phyloP scores from a whole-genome alignment of 495 filamentous ascomycete species.

The Aspergillus steynii region DNA sequence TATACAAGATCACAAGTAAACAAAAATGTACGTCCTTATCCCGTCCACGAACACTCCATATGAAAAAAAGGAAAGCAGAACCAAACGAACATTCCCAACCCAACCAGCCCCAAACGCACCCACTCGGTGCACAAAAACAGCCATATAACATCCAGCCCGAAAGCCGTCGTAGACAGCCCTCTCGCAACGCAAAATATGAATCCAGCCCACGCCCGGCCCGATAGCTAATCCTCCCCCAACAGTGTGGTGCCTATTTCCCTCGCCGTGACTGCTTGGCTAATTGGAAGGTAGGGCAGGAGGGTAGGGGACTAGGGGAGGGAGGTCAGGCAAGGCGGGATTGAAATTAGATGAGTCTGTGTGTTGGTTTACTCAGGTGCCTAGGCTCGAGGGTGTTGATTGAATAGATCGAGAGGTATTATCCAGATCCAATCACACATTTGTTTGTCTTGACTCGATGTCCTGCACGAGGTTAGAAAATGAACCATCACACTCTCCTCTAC shows the following conservation, averaged over 20 bases:
- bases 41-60: background rate
- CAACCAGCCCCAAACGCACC: background rate
- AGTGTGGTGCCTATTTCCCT: too few species aligned
- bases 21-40: too few species aligned
- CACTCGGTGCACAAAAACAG: background rate
- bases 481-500: too few species aligned
- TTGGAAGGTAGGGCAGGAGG: background rate
- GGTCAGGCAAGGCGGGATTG: background rate
- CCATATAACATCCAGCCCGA: too few species aligned
- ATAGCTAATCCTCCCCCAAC: background rate
- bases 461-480: too few species aligned
- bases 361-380: background rate
- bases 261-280: background rate
- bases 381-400: too few species aligned
- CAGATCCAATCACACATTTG: too few species aligned
- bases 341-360: background rate
- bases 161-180: background rate
- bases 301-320: background rate
- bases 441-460: too few species aligned
- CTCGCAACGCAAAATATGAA: background rate
- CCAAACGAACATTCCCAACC: background rate
- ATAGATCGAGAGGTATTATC: too few species aligned
- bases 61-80: background rate
- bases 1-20: too few species aligned
- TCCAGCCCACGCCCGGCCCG: background rate